Conservation (phyloP, 2,329 filamentous ascomycete species). For the Cladosporium austrohemisphaericum region DNA sequence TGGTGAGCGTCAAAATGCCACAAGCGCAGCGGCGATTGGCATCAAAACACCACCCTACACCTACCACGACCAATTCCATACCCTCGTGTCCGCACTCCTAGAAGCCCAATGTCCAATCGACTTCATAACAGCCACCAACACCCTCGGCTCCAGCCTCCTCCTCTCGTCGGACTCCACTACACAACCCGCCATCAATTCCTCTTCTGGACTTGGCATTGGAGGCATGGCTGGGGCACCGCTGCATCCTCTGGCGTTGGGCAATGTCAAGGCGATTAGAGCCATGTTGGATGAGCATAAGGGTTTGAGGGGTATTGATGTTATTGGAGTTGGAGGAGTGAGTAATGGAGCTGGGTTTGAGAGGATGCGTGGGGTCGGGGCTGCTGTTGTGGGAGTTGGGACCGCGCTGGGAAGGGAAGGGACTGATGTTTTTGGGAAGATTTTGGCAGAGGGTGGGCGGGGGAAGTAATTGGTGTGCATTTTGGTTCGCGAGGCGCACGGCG, state of each 20-base stretch:
- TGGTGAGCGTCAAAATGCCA: conserved; percentile 6
- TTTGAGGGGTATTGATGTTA: conserved; percentile 57
- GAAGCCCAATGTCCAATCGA: conserved; percentile 47
- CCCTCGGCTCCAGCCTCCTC: conserved; percentile 65
- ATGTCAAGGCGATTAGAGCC: conserved; percentile 63
- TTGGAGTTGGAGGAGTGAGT: conserved; percentile 70
- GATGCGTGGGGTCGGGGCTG: conserved; percentile 65
- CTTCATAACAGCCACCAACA: conserved; percentile 74
- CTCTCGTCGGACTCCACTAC: conserved; percentile 33
- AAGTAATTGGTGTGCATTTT: no score
- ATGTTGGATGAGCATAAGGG: conserved; percentile 52
- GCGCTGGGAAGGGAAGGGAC: conserved; percentile 63
- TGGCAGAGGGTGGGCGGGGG: not conserved
- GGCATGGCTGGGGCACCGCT: conserved; percentile 69
- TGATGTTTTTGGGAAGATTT: conserved; percentile 59
- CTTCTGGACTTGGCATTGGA: conserved; percentile 57
- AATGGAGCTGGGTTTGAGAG: conserved; percentile 60
- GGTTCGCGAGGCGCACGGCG: no score
- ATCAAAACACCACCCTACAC: conserved; percentile 77
- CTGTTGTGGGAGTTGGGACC: conserved; percentile 65
- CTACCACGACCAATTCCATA: conserved; percentile 60
- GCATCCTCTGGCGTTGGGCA: conserved; percentile 71
- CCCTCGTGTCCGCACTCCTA: conserved; percentile 52
- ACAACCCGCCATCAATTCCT: conserved; percentile 47
- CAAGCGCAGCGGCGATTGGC: conserved; percentile 45